Evolutionary conservation across 1,139 yeast genomes (phyloP), one percentile per base, ranked within the genome.

Genomic region (Candida sanyaensis): DNA sequence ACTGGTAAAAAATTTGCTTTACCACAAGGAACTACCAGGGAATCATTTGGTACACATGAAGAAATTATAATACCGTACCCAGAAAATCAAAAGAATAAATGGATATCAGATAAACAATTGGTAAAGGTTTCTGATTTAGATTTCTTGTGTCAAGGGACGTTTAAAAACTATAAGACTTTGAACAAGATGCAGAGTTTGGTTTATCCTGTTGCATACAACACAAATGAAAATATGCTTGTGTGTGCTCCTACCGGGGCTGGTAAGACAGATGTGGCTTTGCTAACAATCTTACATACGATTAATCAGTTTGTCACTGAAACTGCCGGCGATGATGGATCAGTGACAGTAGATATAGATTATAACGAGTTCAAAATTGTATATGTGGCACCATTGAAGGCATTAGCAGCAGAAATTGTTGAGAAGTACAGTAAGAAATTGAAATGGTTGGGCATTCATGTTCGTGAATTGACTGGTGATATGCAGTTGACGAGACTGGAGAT

Each of bases 171-270:
- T 65, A 73, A 80, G 45, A 77, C 87, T 0, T 75, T 95, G 55
- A 95, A 95, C 66, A 82, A 89, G 55, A 87, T 95, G 80, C 99
- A 95, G 65, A 86, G 97, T 27, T 75, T 95, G 53, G 96, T 95
- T 1, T 95, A 78, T 56, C 96, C 96, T 0, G 88, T 91, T 13
- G 99, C 97, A 0, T 95, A 93, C 62, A 83, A 86, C 47, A 87
- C 98, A 6, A 92, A 90, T 65, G 97, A 92, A 58, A 93, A 95
- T 60, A 88, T 95, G 97, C 75, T 93, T 44, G 92, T 93, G 1
- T 93, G 99, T 80, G 99, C 99, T 0, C 99, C 99, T 2, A 93
- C 99, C 0, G 99, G 99, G 76, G 98, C 99, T 6, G 99, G 99
- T 78, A 93, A 93, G 62, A 95, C 99, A 0, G 98, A 95, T 65